Evolutionary conservation across 148 eudicot species (phyloP).

Genomic region (Spergularia marina): DNA sequence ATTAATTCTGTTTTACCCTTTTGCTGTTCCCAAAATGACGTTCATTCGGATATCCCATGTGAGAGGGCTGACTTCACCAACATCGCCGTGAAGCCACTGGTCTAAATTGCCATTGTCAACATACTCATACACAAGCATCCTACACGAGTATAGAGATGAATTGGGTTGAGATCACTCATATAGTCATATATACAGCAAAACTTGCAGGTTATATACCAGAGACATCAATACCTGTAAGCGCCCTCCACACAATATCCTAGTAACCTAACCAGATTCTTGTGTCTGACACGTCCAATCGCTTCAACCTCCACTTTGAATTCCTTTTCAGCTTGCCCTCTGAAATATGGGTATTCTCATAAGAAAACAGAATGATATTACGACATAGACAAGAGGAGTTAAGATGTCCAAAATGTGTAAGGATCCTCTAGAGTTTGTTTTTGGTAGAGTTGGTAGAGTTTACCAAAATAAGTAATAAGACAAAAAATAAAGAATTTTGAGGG

Average conservation of each 20-base stretch:
- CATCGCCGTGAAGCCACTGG: slow-evolving; percentile 95
- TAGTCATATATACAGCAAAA: neutral
- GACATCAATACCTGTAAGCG: slow-evolving; percentile 65
- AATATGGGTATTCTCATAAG: slow-evolving; percentile 24
- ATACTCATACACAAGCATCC: slow-evolving; percentile 94
- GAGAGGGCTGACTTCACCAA: slow-evolving; percentile 83
- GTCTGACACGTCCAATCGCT: slow-evolving; percentile 93
- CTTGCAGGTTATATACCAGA: neutral
- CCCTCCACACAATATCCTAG: slow-evolving; percentile 97
- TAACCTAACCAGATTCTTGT: slow-evolving; percentile 89
- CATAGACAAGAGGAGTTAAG: neutral
- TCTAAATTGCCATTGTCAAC: slow-evolving; percentile 92
- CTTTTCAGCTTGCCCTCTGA: slow-evolving; percentile 96
- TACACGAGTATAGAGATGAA: slow-evolving; percentile 24
- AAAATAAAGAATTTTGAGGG: too few relatives aligned
- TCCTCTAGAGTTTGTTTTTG: too few relatives aligned
- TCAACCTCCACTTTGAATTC: slow-evolving; percentile 96
- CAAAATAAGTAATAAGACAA: too few relatives aligned
- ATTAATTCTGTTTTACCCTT: slow-evolving; percentile 50
- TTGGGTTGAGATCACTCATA: neutral
- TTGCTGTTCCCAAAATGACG: slow-evolving; percentile 76
- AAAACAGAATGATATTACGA: neutral
- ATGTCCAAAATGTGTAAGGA: too few relatives aligned
- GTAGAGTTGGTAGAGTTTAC: too few relatives aligned
- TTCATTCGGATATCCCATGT: slow-evolving; percentile 89